Conservation (phyloP, 2,329 filamentous ascomycete species). For the Sporothrix brasiliensis region DNA sequence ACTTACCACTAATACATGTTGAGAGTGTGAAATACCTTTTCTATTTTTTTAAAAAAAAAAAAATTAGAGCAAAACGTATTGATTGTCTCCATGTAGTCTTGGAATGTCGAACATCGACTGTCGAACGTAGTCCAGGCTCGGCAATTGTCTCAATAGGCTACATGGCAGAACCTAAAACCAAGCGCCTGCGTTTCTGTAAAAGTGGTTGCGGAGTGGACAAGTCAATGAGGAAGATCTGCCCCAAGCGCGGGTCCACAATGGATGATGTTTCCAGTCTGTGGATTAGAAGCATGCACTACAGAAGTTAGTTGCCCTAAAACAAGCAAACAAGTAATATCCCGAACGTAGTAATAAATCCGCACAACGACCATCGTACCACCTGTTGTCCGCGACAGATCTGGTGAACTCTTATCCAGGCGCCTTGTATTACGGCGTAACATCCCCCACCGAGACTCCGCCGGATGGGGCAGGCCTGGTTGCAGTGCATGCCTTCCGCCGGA, state of each 20-base stretch:
- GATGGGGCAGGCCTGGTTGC: not conserved
- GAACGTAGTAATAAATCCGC: too few species aligned
- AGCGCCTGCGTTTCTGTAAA: not conserved
- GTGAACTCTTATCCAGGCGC: not conserved
- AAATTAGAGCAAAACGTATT: too few species aligned
- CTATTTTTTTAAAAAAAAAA: too few species aligned
- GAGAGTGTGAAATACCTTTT: too few species aligned
- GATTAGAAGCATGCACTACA: not conserved
- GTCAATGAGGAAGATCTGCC: not conserved
- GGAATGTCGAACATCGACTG: too few species aligned
- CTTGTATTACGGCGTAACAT: not conserved
- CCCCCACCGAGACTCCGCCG: constrained; percentile 20
- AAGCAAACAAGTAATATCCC: too few species aligned
- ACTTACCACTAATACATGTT: too few species aligned
- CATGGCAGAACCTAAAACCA: not conserved
- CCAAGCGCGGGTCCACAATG: not conserved
- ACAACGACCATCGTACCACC: too few species aligned
- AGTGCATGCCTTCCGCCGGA: not conserved
- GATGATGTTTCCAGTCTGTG: not conserved
- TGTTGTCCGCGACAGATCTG: too few species aligned
- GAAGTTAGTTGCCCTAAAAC: not conserved
- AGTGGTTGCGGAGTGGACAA: not conserved
- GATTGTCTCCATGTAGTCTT: too few species aligned
- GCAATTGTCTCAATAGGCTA: not conserved
- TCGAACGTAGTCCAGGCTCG: too few species aligned